phyloP scores from a whole-genome alignment of 2,329 filamentous ascomycete species.

The Septoria linicola region DNA sequence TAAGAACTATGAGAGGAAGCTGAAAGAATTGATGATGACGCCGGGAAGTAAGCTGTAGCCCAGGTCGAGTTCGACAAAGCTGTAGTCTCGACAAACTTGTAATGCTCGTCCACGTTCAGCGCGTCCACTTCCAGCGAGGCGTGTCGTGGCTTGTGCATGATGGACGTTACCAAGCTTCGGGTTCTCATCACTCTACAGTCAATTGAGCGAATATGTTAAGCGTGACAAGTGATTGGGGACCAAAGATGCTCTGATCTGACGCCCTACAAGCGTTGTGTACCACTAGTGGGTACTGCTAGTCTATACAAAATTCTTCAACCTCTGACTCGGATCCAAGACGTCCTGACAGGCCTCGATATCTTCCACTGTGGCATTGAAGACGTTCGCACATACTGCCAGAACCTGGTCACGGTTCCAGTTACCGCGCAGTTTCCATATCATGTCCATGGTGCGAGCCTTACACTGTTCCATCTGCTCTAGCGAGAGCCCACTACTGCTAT shows the following conservation, averaged over 20 bases:
- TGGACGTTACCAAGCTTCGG: no score
- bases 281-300: no score
- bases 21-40: constrained; percentile 50
- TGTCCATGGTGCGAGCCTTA: constrained; percentile 85
- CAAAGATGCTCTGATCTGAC: no score
- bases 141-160: no score
- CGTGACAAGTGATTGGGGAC: no score
- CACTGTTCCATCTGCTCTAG: constrained; percentile 96
- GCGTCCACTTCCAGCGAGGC: no score
- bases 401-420: constrained; percentile 84
- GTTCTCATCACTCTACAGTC: no score
- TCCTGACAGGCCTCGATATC: constrained; percentile 62
- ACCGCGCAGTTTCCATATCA: constrained; percentile 74
- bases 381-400: constrained; percentile 59
- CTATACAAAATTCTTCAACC: neutral
- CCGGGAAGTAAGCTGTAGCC: constrained; percentile 21
- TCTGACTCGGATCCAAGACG: constrained; percentile 44
- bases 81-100: no score
- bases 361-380: constrained; percentile 72
- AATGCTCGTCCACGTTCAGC: no score
- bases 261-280: no score
- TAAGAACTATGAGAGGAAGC: constrained; percentile 64
- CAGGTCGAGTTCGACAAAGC: no score
- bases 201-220: no score
- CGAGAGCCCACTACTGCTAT: constrained; percentile 70